Conservation (phyloP, 768 basidiomycete genomes). For the Russula abietina region DNA sequence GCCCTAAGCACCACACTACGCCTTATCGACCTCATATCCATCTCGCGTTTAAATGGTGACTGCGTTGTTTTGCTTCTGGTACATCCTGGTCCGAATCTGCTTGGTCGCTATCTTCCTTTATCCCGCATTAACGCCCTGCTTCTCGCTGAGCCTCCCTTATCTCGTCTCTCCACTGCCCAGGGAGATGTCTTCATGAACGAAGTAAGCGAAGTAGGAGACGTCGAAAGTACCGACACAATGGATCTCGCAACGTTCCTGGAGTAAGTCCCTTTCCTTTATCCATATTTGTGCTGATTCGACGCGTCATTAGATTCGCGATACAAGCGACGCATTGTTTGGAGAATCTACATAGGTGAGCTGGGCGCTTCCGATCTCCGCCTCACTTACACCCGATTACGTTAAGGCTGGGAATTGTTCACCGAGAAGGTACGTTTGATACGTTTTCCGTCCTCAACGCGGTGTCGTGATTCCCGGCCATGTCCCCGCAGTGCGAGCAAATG, state of each 20-base stretch:
- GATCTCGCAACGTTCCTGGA: constrained; percentile 72
- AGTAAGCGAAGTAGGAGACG: constrained; percentile 45
- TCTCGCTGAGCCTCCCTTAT: constrained; percentile 45
- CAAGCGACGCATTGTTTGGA: constrained; percentile 70
- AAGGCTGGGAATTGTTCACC: constrained; percentile 56
- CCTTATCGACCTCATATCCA: constrained; percentile 60
- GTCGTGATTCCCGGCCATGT: neutral
- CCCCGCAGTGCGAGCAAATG: constrained; percentile 59
- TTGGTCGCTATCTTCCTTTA: constrained; percentile 65
- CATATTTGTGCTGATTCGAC: constrained; percentile 9
- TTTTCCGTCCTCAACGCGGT: neutral
- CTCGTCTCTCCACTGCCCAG: constrained; percentile 39
- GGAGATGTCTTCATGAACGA: constrained; percentile 48
- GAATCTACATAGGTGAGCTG: constrained; percentile 50
- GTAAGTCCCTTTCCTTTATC: constrained; percentile 34
- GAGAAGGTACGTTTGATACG: constrained; percentile 45
- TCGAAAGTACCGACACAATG: constrained; percentile 63
- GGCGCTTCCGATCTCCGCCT: constrained; percentile 9
- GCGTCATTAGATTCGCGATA: constrained; percentile 54
- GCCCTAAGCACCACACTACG: constrained; percentile 48
- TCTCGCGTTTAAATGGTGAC: constrained; percentile 59
- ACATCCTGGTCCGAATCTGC: constrained; percentile 62
- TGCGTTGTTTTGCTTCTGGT: constrained; percentile 65
- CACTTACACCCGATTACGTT: constrained; percentile 1
- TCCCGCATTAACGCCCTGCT: constrained; percentile 62